Percentiles rank a stretch among this genome's conserved stretches.
Evolutionary conservation across 345 rosid species (phyloP).

Genomic region (Gossypioides kirkii): DNA sequence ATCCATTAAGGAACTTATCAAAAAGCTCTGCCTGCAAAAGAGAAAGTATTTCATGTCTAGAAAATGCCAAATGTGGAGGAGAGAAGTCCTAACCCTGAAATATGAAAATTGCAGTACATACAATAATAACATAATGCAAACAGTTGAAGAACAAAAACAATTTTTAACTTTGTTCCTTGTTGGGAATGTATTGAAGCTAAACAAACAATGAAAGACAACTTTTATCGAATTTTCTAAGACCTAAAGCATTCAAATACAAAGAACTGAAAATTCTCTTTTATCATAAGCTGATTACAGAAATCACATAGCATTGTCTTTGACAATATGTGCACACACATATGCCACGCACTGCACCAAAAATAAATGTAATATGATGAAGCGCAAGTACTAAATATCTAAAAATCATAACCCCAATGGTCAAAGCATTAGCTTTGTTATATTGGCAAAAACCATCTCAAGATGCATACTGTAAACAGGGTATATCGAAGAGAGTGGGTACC

Average conservation of each 20-base stretch:
- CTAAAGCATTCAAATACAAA: conserved; percentile 1
- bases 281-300: neutral
- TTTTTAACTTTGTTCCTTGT: neutral
- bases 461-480: neutral
- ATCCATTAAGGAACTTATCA: conserved; percentile 87
- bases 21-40: conserved; percentile 84
- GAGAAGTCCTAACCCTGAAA: neutral
- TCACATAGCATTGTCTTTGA: neutral
- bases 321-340: neutral
- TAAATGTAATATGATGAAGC: neutral
- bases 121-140: neutral
- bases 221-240: neutral
- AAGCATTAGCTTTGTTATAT: neutral
- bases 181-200: neutral
- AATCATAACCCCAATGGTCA: neutral
- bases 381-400: neutral
- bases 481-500: conserved; percentile 39
- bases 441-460: neutral
- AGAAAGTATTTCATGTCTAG: neutral
- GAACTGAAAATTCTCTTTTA: neutral
- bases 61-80: neutral
- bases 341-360: neutral
- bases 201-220: neutral
- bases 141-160: neutral
- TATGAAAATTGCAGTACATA: neutral